Evolutionary conservation across 163 green algal species (phyloP), one percentile per base, ranked within the genome.

Genomic region (Scenedesmus sp.): DNA sequence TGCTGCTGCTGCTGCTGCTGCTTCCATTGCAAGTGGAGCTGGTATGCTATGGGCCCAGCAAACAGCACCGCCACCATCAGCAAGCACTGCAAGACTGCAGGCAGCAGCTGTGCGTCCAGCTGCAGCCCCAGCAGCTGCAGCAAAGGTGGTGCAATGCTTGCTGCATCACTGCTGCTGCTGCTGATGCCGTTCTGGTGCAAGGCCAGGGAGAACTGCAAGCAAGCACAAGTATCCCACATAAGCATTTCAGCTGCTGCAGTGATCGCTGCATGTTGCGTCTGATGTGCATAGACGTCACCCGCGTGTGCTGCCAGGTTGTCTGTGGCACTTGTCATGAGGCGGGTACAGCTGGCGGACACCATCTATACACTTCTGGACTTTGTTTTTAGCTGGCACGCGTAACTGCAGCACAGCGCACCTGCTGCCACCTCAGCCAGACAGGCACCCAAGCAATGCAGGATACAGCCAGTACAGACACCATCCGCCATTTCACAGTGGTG

Each of bases 401-500:
- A 46, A 13, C 55, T 34, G n/a, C 20, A 57, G 66, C 81, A 88
- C 81, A 67, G 46, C 8, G 54, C 57, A 89, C 89, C 59, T 57
- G 79, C 86, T 85, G 20, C 1, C 76, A 56, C 81, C 70, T 92
- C 4, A 95, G 84, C 26, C 82, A 92, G 2, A 92, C 16, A 0
- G 95, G 95, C n/a, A 94, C 5, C 95, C 95, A 96, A 7, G 91
- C 56, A 0, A 95, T 12, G 15, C 16, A 10, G 56, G 91, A 94
- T 0, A 79, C 82, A 0, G 81, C 34, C 3, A 52, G 3, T 3
- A 93, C 88, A 34, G 86, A 92, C 0, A 93, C 34, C 26, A 94
- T 93, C 18, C 94, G 91, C 4, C 92, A 91, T 88, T 90, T 93
- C 1, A 97, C 94, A 2, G 91, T 95, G 0, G 4, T 46, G 0